phyloP scores from a whole-genome alignment of 352 stramenopile genomes.

The Globisporangium takayamanum region DNA sequence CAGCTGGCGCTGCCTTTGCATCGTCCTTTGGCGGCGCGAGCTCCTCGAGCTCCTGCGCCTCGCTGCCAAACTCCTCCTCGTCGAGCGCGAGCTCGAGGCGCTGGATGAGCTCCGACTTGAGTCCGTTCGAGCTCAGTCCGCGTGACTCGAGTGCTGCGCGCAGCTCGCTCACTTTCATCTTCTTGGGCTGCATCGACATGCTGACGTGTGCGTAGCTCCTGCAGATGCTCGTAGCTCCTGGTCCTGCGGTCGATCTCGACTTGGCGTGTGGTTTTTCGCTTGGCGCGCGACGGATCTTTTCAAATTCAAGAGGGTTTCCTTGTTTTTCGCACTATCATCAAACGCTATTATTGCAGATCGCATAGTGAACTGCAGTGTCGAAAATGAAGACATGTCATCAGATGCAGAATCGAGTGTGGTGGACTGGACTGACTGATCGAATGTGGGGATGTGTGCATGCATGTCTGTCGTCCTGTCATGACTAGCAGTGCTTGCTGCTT shows the following conservation, averaged over 20 bases:
- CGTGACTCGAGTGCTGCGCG: conserved; percentile 76
- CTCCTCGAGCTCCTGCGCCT: conserved; percentile 62
- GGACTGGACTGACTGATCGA: no score
- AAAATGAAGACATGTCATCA: neutral
- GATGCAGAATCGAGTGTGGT: neutral
- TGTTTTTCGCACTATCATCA: neutral
- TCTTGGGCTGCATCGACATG: conserved; percentile 82
- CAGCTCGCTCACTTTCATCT: conserved; percentile 90
- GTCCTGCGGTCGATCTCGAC: neutral
- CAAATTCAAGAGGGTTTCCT: neutral
- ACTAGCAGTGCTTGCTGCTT: no score
- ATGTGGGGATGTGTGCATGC: no score
- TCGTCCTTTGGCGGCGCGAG: conserved; percentile 37
- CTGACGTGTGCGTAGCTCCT: neutral
- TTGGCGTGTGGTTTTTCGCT: neutral
- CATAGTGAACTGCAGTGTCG: neutral
- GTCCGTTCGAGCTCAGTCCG: conserved; percentile 72
- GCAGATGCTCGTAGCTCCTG: neutral
- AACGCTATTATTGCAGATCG: neutral
- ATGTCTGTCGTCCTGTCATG: no score
- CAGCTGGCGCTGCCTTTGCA: conserved; percentile 12
- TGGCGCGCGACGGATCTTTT: conserved; percentile 1
- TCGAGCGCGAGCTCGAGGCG: conserved; percentile 83
- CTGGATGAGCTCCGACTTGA: conserved; percentile 89
- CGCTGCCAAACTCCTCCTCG: conserved; percentile 81